phyloP scores from a whole-genome alignment of 208 protist species.

The Herpetomonas samuelpessoai region DNA sequence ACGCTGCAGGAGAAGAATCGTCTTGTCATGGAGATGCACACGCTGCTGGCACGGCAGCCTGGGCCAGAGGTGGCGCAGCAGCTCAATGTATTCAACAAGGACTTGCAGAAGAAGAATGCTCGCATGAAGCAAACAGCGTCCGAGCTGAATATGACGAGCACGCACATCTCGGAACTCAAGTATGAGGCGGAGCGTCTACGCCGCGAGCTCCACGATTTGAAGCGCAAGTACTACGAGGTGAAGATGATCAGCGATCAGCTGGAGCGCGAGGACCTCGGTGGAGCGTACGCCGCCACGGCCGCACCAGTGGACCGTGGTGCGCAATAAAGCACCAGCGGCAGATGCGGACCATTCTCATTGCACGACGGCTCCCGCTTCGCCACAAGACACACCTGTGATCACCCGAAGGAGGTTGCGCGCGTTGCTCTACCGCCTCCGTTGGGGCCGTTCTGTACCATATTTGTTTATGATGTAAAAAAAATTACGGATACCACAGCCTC shows the following conservation, averaged over 20 bases:
- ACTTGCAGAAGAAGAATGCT: conserved; percentile 89
- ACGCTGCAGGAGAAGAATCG: conserved; percentile 95
- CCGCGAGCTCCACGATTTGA: conserved; percentile 93
- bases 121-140: conserved; percentile 94
- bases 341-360: too few species aligned
- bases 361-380: too few species aligned
- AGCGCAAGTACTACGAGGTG: conserved; percentile 93
- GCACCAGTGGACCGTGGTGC: too few species aligned
- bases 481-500: too few species aligned
- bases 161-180: conserved; percentile 87
- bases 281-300: too few species aligned
- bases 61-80: conserved; percentile 94
- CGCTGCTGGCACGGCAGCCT: conserved; percentile 93
- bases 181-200: conserved; percentile 92
- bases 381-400: too few species aligned
- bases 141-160: conserved; percentile 87
- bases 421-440: too few species aligned
- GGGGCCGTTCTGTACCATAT: too few species aligned
- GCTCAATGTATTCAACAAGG: conserved; percentile 92
- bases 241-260: conserved; percentile 79
- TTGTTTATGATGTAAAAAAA: too few species aligned
- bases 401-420: too few species aligned
- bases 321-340: too few species aligned
- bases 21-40: conserved; percentile 93
- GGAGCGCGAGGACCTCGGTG: too few species aligned